Percentiles rank a stretch among this genome's conserved stretches.
phyloP scores from a whole-genome alignment of 352 stramenopile genomes.

The Plasmopara muralis region DNA sequence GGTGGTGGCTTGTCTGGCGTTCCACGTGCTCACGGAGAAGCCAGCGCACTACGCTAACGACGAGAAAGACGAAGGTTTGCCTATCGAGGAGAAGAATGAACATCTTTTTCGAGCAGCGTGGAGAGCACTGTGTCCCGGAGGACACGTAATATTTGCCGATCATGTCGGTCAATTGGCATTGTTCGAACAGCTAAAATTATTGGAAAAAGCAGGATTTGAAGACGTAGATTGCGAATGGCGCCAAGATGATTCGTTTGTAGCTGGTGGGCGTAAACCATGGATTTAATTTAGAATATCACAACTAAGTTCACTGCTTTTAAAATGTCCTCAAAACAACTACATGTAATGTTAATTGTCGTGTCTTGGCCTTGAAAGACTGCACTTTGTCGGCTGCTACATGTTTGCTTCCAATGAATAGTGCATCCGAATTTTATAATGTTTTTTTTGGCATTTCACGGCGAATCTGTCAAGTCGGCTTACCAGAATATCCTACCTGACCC shows the following conservation, averaged over 20 bases:
- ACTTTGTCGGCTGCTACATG: no score
- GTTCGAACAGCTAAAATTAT: constrained; percentile 54
- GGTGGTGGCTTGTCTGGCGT: constrained; percentile 53
- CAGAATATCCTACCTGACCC: no score
- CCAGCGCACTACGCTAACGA: constrained; percentile 40
- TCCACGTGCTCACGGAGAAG: constrained; percentile 59
- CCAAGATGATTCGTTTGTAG: constrained; percentile 68
- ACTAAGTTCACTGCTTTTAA: no score
- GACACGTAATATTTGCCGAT: constrained; percentile 63
- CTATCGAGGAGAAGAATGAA: constrained; percentile 36
- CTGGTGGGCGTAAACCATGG: constrained; percentile 40
- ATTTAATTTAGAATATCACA: neutral
- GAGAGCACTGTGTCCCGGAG: constrained; percentile 45
- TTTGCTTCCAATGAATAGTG: no score
- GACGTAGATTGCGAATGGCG: constrained; percentile 75
- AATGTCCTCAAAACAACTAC: no score
- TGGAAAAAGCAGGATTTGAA: constrained; percentile 53
- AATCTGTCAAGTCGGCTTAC: no score
- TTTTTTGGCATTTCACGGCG: no score
- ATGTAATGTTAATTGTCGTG: no score
- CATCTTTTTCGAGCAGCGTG: constrained; percentile 50
- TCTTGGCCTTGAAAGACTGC: no score
- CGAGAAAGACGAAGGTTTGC: neutral
- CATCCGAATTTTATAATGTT: no score
- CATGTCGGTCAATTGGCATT: constrained; percentile 63